Evolutionary conservation across 2,329 filamentous ascomycete species (phyloP).

Genomic region (Magnaporthiopsis incrustans): DNA sequence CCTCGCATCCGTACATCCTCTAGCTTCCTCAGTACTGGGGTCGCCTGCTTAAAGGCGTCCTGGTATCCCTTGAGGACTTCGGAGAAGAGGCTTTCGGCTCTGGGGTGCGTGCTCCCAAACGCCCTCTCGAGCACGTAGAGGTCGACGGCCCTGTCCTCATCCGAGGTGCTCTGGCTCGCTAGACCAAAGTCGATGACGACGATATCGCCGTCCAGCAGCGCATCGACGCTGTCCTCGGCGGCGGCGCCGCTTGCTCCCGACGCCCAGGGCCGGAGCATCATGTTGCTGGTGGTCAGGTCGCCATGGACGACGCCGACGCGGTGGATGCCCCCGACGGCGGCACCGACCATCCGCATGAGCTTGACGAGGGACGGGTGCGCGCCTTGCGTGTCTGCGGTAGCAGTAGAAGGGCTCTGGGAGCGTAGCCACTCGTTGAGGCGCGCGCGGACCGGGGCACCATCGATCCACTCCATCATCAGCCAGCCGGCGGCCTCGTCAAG

Average conservation of each 20-base stretch:
- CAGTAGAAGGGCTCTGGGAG: constrained; percentile 17
- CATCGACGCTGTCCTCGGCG: constrained; percentile 14
- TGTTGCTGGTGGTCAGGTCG: constrained; percentile 93
- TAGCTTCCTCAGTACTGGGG: constrained; percentile 66
- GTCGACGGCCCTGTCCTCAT: constrained; percentile 93
- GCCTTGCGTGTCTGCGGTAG: constrained; percentile 20
- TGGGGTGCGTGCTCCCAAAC: constrained; percentile 89
- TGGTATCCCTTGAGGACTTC: constrained; percentile 69
- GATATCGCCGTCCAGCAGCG: constrained; percentile 58
- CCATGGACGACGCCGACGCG: constrained; percentile 83
- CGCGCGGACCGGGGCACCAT: constrained; percentile 61
- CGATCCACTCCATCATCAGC: constrained; percentile 80
- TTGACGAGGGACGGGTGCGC: constrained; percentile 37
- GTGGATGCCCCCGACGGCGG: constrained; percentile 69
- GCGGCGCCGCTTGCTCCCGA: constrained; percentile 12
- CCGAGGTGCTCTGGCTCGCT: constrained; percentile 68
- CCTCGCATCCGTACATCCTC: constrained; percentile 92
- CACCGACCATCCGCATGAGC: constrained; percentile 64
- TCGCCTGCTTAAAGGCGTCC: constrained; percentile 66
- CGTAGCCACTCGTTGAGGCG: constrained; percentile 62
- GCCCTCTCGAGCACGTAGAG: constrained; percentile 92
- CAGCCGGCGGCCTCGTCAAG: constrained; percentile 57
- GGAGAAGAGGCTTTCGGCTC: constrained; percentile 67
- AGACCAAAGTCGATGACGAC: constrained; percentile 94
- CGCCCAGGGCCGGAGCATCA: constrained; percentile 61